A percentile compares a stretch with the other conserved stretches of the same genome.
Evolutionary conservation across 2,329 filamentous ascomycete species (phyloP).

Genomic region (Allantophomopsis lycopodina): DNA sequence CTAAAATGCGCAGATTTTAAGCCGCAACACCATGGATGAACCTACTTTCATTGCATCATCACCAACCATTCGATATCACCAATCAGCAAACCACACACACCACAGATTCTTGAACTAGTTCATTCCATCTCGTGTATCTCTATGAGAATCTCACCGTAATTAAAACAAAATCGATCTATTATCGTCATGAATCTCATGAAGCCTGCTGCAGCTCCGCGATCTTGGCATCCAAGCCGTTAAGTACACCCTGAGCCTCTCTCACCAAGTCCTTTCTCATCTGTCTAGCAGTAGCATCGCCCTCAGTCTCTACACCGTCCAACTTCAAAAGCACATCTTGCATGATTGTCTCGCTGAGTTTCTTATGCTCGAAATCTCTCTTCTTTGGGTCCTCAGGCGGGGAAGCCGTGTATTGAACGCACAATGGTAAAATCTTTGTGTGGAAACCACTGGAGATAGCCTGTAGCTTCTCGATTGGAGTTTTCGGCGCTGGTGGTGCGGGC

Average conservation of each 20-base stretch:
- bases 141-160: too few species aligned
- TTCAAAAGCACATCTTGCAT: slow-evolving; percentile 67
- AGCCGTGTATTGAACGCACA: slow-evolving; percentile 46
- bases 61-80: too few species aligned
- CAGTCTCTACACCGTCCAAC: slow-evolving; percentile 62
- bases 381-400: slow-evolving; percentile 51
- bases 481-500: slow-evolving; percentile 21
- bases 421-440: slow-evolving; percentile 46
- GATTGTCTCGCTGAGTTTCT: slow-evolving; percentile 61
- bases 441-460: slow-evolving; percentile 54
- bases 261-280: slow-evolving; percentile 58
- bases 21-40: too few species aligned
- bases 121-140: too few species aligned
- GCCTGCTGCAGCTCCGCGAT: background rate
- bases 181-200: too few species aligned
- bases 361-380: slow-evolving; percentile 62
- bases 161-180: too few species aligned
- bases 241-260: slow-evolving; percentile 51
- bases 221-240: slow-evolving; percentile 47
- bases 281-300: slow-evolving; percentile 52
- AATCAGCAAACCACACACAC: too few species aligned
- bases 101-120: too few species aligned
- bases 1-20: too few species aligned
- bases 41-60: too few species aligned
- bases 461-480: slow-evolving; percentile 44